Percentiles rank a stretch among this genome's conserved stretches.
Evolutionary conservation across 495 filamentous ascomycete genomes (phyloP).

Genomic region (Tetracladium setigerum): DNA sequence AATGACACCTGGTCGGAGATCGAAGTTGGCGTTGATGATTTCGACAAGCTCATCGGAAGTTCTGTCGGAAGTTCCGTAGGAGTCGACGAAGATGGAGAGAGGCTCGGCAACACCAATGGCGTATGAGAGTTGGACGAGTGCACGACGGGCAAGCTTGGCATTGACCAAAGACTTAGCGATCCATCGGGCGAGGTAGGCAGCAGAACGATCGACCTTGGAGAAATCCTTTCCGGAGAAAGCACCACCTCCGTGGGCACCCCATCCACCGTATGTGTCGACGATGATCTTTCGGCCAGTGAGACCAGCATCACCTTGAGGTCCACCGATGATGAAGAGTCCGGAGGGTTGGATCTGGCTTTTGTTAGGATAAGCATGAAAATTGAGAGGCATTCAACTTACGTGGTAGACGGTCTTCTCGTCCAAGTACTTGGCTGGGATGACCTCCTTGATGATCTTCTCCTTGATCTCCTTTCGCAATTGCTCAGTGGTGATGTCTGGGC

Average conservation of each 20-base stretch:
- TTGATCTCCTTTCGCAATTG: conserved; percentile 88
- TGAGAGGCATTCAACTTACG: conserved; percentile 38
- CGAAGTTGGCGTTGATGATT: conserved; percentile 93
- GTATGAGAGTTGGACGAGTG: conserved; percentile 94
- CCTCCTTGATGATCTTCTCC: conserved; percentile 93
- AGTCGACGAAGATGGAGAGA: conserved; percentile 81
- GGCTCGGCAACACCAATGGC: conserved; percentile 98
- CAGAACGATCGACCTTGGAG: conserved; percentile 98
- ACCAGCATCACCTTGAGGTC: conserved; percentile 97
- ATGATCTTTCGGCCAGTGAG: conserved; percentile 99
- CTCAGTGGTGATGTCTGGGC: conserved; percentile 82
- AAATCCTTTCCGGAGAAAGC: conserved; percentile 99
- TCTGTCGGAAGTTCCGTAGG: conserved; percentile 72
- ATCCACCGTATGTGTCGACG: conserved; percentile 99
- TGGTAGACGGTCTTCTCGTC: conserved; percentile 92
- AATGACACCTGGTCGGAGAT: conserved; percentile 94
- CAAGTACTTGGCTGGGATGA: conserved; percentile 85
- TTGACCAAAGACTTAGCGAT: conserved; percentile 95
- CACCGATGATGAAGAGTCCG: conserved; percentile 97
- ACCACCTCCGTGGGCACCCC: conserved; percentile 99
- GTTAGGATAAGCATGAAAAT: conserved; percentile 3
- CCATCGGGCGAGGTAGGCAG: conserved; percentile 95
- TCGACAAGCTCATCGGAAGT: conserved; percentile 75
- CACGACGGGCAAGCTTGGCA: conserved; percentile 82
- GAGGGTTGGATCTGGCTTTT: conserved; percentile 79